Percentiles rank a stretch among this genome's conserved stretches.
Evolutionary conservation across 2,329 filamentous ascomycete species (phyloP).

Genomic region (Paracorniculantispora psalliotae): DNA sequence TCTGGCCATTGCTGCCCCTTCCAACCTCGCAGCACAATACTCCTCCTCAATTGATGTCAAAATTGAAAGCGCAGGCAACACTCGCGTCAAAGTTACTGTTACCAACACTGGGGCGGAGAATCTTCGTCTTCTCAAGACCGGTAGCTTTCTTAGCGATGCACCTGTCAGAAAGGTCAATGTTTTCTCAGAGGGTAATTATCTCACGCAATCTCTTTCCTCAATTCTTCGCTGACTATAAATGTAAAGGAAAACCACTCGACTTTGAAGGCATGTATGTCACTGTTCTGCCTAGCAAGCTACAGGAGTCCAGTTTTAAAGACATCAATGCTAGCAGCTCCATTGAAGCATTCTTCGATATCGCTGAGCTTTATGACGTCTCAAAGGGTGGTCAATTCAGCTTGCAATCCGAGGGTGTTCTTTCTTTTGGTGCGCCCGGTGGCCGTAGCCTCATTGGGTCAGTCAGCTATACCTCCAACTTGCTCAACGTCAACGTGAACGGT

Average conservation of each 20-base stretch:
- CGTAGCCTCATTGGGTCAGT: neutral
- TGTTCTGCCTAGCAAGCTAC: neutral
- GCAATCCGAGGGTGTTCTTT: conserved; percentile 41
- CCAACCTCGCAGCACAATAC: conserved; percentile 29
- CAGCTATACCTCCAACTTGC: neutral
- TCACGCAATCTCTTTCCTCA: neutral
- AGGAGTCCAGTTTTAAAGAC: conserved; percentile 18
- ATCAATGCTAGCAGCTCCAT: conserved; percentile 44
- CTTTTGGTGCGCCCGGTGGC: neutral
- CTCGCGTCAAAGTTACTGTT: conserved; percentile 47
- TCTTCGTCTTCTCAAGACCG: conserved; percentile 49
- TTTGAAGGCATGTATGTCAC: neutral
- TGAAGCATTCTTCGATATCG: conserved; percentile 49
- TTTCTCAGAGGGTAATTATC: neutral
- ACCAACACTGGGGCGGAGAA: conserved; percentile 47
- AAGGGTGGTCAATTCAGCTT: conserved; percentile 51
- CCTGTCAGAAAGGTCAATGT: neutral
- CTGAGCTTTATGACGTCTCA: conserved; percentile 48
- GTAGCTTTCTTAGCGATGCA: conserved; percentile 40
- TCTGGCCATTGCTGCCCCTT: conserved; percentile 13
- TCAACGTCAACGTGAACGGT: neutral
- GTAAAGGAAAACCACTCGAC: neutral
- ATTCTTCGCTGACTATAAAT: neutral
- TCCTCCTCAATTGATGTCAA: conserved; percentile 35
- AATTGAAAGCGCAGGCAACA: conserved; percentile 45